Evolutionary conservation across 495 filamentous ascomycete species (phyloP), one percentile per base, ranked within the genome.

Genomic region (Apiosordaria backusii): DNA sequence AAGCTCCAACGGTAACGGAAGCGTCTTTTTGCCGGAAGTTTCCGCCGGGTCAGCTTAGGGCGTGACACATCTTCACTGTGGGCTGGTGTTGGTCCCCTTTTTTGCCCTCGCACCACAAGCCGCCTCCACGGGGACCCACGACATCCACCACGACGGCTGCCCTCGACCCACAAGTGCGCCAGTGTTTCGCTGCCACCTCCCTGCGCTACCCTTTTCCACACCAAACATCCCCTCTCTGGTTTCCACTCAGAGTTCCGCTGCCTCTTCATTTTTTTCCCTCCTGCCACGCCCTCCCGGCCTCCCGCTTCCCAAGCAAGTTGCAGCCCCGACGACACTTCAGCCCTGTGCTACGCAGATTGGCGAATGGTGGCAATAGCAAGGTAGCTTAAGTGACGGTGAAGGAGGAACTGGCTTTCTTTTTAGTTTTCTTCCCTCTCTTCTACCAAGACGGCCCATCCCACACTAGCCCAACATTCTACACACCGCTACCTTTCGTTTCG

Each of bases 151-250:
- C 52, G 52, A 23, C 52, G 35, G 35, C 52, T 2, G 52, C 52
- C 22, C 52, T 19, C 52, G 52, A 55, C 52, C 52, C 52, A 55
- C 52, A 6, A 54, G 21, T 15, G 18, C 52, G 22, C 15, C 52
- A 55, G 22, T 23, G 52, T 23, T 55, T 55, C 52, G 52, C 52
- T 23, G 52, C 52, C 52, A 23, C 52, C 52, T 55, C 22, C 52
- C 52, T 55, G 52, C 52, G n/a, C 52, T 55, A 23, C 52, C 52
- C 52, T 55, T 55, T 55, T 55, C 21, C 52, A 19, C 52, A 21
- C 22, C n/a, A 23, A 23, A 23, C 22, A 55, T n/a, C 52, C 52
- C 35, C 0, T 45, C 52, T 55, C 52, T 21, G 21, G 22, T 21
- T 55, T 18, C 52, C 52, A 55, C 52, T 15, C 50, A 22, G 21